Evolutionary conservation across 352 stramenopile species (phyloP).

Genomic region (Aphanomyces astaci): DNA sequence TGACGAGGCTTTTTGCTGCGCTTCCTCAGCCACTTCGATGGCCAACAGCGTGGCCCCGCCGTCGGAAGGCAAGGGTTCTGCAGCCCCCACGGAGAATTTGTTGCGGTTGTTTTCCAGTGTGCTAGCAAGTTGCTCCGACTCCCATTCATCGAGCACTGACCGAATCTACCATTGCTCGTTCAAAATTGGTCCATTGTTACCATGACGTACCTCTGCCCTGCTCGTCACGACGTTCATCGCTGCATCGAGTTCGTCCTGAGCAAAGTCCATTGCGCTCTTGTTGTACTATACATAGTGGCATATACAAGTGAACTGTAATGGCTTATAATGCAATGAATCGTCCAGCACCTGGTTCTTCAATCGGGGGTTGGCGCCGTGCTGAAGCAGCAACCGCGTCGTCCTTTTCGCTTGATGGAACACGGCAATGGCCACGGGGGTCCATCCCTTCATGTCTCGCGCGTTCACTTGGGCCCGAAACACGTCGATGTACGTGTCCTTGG

Average conservation of each 20-base stretch:
- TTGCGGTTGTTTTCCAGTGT: constrained; percentile 19
- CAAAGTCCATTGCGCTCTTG: constrained; percentile 84
- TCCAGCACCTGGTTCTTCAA: constrained; percentile 60
- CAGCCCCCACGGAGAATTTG: neutral
- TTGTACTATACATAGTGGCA: constrained; percentile 66
- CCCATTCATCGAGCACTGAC: constrained; percentile 33
- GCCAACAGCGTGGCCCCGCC: constrained; percentile 15
- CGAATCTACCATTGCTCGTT: constrained; percentile 29
- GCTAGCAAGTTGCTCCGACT: constrained; percentile 21
- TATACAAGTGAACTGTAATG: neutral
- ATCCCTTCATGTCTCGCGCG: constrained; percentile 70
- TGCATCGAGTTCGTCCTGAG: constrained; percentile 82
- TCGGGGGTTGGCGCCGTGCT: constrained; percentile 69
- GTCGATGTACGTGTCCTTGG: constrained; percentile 31
- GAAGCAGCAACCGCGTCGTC: constrained; percentile 54
- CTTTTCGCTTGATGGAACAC: constrained; percentile 84
- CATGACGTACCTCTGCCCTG: constrained; percentile 37
- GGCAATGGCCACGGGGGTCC: constrained; percentile 75
- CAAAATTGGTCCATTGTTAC: neutral
- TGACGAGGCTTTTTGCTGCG: neutral
- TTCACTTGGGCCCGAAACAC: constrained; percentile 64
- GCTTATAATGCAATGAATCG: neutral
- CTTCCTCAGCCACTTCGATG: constrained; percentile 21
- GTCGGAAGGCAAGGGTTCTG: constrained; percentile 10
- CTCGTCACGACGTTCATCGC: constrained; percentile 76